phyloP scores from a whole-genome alignment of 139 green algal species.

The Chlorella sp. region DNA sequence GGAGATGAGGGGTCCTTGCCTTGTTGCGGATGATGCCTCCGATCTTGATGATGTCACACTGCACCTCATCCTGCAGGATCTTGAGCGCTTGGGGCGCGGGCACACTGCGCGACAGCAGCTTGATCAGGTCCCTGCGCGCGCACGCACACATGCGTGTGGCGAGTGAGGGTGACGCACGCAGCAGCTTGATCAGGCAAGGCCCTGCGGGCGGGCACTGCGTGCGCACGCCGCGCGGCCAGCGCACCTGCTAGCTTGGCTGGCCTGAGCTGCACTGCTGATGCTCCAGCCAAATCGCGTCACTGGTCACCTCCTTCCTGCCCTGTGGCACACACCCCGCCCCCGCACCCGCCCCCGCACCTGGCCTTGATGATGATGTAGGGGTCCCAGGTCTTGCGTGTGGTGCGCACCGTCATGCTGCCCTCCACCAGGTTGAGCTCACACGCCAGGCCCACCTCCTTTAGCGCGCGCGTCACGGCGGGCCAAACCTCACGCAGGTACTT shows the following conservation, averaged over 20 bases:
- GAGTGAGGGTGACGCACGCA: not conserved
- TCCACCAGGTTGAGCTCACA: constrained; percentile 98
- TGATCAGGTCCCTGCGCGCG: constrained; percentile 82
- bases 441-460: constrained; percentile 78
- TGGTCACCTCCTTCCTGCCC: too few relatives aligned
- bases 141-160: not conserved
- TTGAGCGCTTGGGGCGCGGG: constrained; percentile 75
- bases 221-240: not conserved
- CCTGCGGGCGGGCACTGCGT: too few relatives aligned
- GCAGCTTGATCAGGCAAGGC: not conserved
- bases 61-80: constrained; percentile 77
- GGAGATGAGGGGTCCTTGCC: too few relatives aligned
- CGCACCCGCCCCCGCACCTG: constrained; percentile 24
- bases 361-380: constrained; percentile 98
- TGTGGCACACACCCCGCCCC: too few relatives aligned
- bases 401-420: constrained; percentile 94
- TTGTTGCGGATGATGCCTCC: constrained; percentile 92
- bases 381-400: constrained; percentile 97
- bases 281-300: too few relatives aligned
- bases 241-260: not conserved
- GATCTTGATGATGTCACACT: constrained; percentile 99
- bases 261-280: too few relatives aligned
- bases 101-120: constrained; percentile 92
- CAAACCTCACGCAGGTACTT: constrained; percentile 97
- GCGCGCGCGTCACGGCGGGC: constrained; percentile 79